Evolutionary conservation across 768 basidiomycete genomes (phyloP).

Genomic region (Mycena filopes): DNA sequence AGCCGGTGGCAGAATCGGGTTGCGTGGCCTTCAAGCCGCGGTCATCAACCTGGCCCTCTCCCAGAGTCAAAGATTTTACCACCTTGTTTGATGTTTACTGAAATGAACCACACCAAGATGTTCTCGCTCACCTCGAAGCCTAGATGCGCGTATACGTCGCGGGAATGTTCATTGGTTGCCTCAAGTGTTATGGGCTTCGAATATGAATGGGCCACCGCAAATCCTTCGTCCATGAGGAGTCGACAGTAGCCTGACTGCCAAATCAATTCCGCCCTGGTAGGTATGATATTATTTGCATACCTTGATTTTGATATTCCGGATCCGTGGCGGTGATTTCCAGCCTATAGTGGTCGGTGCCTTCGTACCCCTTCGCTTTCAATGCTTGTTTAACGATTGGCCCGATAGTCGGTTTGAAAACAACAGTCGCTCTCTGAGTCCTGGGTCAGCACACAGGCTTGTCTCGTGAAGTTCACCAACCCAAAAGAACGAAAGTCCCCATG

Average conservation of each 20-base stretch:
- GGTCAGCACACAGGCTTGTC: neutral
- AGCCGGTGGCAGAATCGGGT: too few species aligned
- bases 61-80: too few species aligned
- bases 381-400: slow-evolving; percentile 12
- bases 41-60: too few species aligned
- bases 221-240: slow-evolving; percentile 18
- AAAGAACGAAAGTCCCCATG: slow-evolving; percentile 2
- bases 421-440: neutral
- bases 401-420: slow-evolving; percentile 17
- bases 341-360: slow-evolving; percentile 17
- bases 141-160: neutral
- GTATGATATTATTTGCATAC: neutral
- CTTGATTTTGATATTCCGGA: slow-evolving; percentile 21
- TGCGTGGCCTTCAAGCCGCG: too few species aligned
- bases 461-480: neutral
- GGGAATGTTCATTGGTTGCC: slow-evolving; percentile 21
- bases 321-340: slow-evolving; percentile 25
- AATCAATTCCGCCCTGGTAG: neutral
- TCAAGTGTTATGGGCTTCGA: slow-evolving; percentile 22
- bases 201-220: neutral
- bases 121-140: too few species aligned
- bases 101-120: too few species aligned
- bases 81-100: too few species aligned
- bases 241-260: neutral
- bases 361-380: slow-evolving; percentile 7